These are phyloP conservation scores for Spinellus fusiger DNA, from an alignment of 192 early-diverging fungal species.

Conservation along the genomic window DNA sequence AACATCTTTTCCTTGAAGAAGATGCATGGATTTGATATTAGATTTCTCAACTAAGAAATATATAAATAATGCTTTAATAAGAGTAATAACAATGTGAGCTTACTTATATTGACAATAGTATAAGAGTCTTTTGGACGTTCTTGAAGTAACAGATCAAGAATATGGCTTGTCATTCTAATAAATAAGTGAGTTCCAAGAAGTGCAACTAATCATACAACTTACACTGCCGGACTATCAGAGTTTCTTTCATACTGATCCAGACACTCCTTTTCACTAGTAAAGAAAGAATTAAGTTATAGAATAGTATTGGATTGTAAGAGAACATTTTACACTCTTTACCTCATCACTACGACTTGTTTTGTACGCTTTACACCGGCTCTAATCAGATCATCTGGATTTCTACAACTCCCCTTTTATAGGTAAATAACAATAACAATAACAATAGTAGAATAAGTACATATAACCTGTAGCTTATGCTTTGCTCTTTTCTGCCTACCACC, in stretches of 20 bases:
- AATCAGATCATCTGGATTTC: constrained; percentile 40
- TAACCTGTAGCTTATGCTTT: too few species aligned
- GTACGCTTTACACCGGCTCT: constrained; percentile 40
- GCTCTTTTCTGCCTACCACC: too few species aligned
- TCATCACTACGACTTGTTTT: constrained; percentile 40
- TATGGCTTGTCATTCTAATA: constrained; percentile 51
- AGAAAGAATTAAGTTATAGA: not conserved
- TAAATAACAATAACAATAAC: constrained; percentile 33
- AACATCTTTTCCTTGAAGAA: constrained; percentile 26
- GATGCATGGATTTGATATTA: constrained; percentile 52
- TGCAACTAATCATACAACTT: not conserved
- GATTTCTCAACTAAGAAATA: constrained; percentile 29
- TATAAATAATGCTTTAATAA: not conserved
- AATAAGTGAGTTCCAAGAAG: not conserved
- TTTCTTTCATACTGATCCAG: constrained; percentile 34
- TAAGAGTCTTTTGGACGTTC: constrained; percentile 29
- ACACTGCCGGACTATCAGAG: constrained; percentile 37
- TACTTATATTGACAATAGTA: constrained; percentile 33
- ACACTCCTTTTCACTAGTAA: constrained; percentile 21
- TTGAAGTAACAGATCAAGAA: constrained; percentile 45
- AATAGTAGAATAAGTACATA: not conserved
- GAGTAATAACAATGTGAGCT: not conserved
- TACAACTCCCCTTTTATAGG: constrained; percentile 36
- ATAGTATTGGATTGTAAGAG: not conserved
- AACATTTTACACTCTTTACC: not conserved